Evolutionary conservation across 2,329 filamentous ascomycete species (phyloP).

Genomic region (Hypoxylon sp.): DNA sequence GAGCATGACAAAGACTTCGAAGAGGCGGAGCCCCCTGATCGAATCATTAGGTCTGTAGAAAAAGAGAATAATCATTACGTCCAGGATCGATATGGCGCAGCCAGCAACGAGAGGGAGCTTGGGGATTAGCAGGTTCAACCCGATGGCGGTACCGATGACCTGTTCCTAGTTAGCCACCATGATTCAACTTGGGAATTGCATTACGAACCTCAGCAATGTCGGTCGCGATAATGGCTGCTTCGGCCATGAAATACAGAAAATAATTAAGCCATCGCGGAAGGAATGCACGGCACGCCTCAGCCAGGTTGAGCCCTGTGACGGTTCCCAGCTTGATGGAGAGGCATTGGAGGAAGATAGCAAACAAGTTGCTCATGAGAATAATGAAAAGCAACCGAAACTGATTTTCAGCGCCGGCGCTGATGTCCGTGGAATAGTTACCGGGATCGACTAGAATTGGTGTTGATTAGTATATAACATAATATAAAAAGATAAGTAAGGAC

Average conservation of each 20-base stretch:
- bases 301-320: slow-evolving; percentile 77
- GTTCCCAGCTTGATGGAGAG: slow-evolving; percentile 79
- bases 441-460: slow-evolving; percentile 63
- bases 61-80: slow-evolving; percentile 76
- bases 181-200: too few species aligned
- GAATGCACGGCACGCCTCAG: slow-evolving; percentile 75
- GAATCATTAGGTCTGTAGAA: slow-evolving; percentile 74
- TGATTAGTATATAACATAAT: slow-evolving; percentile 16
- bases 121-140: slow-evolving; percentile 75
- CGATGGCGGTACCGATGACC: slow-evolving; percentile 80
- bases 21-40: slow-evolving; percentile 72
- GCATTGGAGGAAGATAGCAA: slow-evolving; percentile 79
- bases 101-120: slow-evolving; percentile 76
- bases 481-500: neutral
- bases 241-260: slow-evolving; percentile 73
- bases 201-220: slow-evolving; percentile 75
- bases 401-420: slow-evolving; percentile 77
- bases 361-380: slow-evolving; percentile 77
- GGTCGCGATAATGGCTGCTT: slow-evolving; percentile 78
- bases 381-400: slow-evolving; percentile 77
- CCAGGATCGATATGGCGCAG: slow-evolving; percentile 77
- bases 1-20: slow-evolving; percentile 74
- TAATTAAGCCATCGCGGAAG: slow-evolving; percentile 76
- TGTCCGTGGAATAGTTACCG: slow-evolving; percentile 79
- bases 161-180: slow-evolving; percentile 46